Evolutionary conservation across 2,329 filamentous ascomycete species (phyloP).

Genomic region (Rhynchosporium agropyri): DNA sequence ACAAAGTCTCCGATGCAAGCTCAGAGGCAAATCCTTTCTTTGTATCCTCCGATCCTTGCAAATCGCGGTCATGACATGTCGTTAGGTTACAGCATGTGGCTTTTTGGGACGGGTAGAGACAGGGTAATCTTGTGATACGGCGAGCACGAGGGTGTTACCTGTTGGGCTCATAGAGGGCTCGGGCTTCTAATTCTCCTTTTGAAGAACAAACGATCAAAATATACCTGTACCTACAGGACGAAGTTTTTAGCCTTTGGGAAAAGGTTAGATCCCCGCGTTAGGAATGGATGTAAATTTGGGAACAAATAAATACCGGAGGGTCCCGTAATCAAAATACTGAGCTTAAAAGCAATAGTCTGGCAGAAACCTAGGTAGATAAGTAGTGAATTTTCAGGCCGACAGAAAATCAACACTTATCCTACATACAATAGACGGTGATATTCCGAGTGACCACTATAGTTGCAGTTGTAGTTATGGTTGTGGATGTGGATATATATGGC

Average conservation of each 20-base stretch:
- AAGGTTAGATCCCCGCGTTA: constrained; percentile 7
- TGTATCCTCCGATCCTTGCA: constrained; percentile 22
- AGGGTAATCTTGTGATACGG: constrained; percentile 26
- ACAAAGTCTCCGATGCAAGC: constrained; percentile 19
- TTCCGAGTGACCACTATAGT: neutral
- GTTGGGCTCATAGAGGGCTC: constrained; percentile 2
- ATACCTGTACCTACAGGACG: too few relatives aligned
- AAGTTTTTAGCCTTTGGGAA: too few relatives aligned
- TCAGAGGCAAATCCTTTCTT: constrained; percentile 16
- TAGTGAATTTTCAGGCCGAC: too few relatives aligned
- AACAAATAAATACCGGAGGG: neutral
- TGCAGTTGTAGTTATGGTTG: neutral
- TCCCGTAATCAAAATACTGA: too few relatives aligned
- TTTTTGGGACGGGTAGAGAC: constrained; percentile 1
- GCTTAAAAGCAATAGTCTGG: too few relatives aligned
- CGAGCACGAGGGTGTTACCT: constrained; percentile 12
- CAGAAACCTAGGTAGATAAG: too few relatives aligned
- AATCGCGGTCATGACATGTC: neutral
- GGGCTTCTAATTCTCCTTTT: neutral
- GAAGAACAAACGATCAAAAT: too few relatives aligned
- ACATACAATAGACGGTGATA: neutral
- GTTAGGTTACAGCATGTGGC: neutral
- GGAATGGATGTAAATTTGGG: neutral
- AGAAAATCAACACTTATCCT: neutral
- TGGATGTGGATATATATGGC: neutral